Evolutionary conservation across 2,329 filamentous ascomycete species (phyloP).

Genomic region (Talaromyces sp.): DNA sequence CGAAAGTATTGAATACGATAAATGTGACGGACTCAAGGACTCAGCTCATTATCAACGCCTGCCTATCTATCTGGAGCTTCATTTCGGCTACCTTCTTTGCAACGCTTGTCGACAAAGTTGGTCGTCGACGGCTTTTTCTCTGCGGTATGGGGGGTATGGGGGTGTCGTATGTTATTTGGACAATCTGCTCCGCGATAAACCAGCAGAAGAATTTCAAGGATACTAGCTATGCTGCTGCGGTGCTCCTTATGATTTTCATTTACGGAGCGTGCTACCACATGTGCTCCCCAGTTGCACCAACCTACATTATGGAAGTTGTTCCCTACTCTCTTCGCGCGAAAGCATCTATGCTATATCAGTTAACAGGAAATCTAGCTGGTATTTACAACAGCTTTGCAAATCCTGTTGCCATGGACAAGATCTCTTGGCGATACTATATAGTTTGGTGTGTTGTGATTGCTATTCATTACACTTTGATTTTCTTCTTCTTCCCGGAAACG

Average conservation of each 20-base stretch:
- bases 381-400: slow-evolving; percentile 19
- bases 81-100: slow-evolving; percentile 11
- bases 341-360: slow-evolving; percentile 17
- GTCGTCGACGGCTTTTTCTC: slow-evolving; percentile 16
- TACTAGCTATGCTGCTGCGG: slow-evolving; percentile 12
- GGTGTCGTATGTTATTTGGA: slow-evolving; percentile 18
- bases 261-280: slow-evolving; percentile 18
- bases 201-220: slow-evolving; percentile 15
- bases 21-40: slow-evolving; percentile 34
- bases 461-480: slow-evolving; percentile 28
- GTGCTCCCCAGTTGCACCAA: slow-evolving; percentile 12
- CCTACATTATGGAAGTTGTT: slow-evolving; percentile 17
- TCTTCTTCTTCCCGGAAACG: slow-evolving; percentile 53
- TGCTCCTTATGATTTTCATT: slow-evolving; percentile 19
- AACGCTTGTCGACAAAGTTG: slow-evolving; percentile 11
- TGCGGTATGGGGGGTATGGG: slow-evolving; percentile 18
- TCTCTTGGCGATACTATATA: slow-evolving; percentile 20
- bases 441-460: slow-evolving; percentile 18
- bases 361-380: slow-evolving; percentile 11
- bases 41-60: slow-evolving; percentile 38
- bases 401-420: slow-evolving; percentile 18
- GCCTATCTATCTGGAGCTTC: slow-evolving; percentile 17
- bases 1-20: slow-evolving; percentile 35
- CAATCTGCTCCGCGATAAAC: slow-evolving; percentile 17
- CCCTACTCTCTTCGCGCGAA: slow-evolving; percentile 18